Evolutionary conservation across 139 green algal species (phyloP).

Genomic region (Chlorella sorokiniana): DNA sequence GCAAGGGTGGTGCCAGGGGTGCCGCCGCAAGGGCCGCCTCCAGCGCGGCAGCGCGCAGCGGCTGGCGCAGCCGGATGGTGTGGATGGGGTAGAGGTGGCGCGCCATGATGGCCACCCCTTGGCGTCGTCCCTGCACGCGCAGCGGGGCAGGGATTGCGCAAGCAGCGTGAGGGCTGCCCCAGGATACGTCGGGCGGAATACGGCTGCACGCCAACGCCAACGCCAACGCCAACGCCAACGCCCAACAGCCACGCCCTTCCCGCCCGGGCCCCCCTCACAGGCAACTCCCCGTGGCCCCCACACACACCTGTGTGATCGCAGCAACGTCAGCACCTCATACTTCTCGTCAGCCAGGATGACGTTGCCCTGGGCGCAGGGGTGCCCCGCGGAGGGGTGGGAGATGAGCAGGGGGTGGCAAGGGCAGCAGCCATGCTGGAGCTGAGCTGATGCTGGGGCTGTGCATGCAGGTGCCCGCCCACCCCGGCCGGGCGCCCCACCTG

Average conservation of each 20-base stretch:
- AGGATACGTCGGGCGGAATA: too few species aligned
- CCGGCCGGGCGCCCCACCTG: slow-evolving; percentile 45
- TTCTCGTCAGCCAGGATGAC: slow-evolving; percentile 89
- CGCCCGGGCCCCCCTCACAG: not conserved
- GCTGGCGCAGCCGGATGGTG: slow-evolving; percentile 47
- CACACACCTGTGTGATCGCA: slow-evolving; percentile 78
- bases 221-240: too few species aligned
- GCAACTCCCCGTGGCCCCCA: not conserved
- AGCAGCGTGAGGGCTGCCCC: too few species aligned
- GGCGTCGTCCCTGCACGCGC: slow-evolving; percentile 75
- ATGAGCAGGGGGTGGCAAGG: not conserved
- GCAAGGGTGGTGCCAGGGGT: not conserved
- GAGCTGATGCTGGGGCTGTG: not conserved
- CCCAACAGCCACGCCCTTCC: not conserved
- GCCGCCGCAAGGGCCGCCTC: slow-evolving; percentile 10
- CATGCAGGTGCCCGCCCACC: not conserved
- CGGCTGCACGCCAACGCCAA: too few species aligned
- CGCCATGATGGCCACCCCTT: slow-evolving; percentile 81
- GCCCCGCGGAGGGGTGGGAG: not conserved
- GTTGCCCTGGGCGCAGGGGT: slow-evolving; percentile 75
- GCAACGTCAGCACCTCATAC: slow-evolving; percentile 92
- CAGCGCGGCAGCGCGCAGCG: slow-evolving; percentile 31
- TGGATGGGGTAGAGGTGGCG: slow-evolving; percentile 78
- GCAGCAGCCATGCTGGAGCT: not conserved
- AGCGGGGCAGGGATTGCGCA: not conserved